Base-by-base conservation (phyloP, 495 filamentous ascomycete species). In the Parathielavia appendiculata region DNA sequence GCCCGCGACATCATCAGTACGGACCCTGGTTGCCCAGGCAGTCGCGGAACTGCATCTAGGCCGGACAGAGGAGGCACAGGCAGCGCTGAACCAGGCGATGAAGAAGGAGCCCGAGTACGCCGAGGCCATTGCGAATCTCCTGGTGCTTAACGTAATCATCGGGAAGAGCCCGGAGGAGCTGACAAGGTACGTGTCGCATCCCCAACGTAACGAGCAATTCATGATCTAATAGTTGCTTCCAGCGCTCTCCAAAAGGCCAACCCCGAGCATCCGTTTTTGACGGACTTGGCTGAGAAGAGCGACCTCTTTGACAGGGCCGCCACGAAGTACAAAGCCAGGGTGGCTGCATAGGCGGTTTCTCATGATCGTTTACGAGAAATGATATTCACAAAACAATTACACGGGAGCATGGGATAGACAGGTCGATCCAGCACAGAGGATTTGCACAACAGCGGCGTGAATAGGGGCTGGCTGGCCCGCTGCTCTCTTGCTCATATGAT, bases 21-120 rank as follows among this genome's bases (percentile, higher is more conserved):
- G 83, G 39, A 79, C 81, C 26, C 83, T 96, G 39, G 80, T 95
- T 61, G 86, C 86, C 35, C 93, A 97, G 79, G 92, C 91, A 30
- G 85, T 97, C 30, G 86, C 89, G 39, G 93, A 98, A 70, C 76
- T 98, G 23, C 93, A 97, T 66, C 83, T 97, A 16, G 91, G 91
- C 32, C 86, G 93, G 16, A 73, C 90, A 23, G 89, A 90, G 36
- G 93, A 98, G 75, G 91, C 93, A 10, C 87, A 96, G 72, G 83
- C 86, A 23, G 92, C 91, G 12, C 73, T 98, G 61, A 78, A 90
- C 52, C 81, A 91, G 68, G 92, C 92, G 6, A 51, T 92, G 49
- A 81, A 86, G 65, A 86, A 88, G 72, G 83, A 92, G 51, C 81
- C 86, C 8, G 75, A 81, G 5, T 80, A 89, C 57, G 78, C 83